phyloP scores from a whole-genome alignment of 2,329 filamentous ascomycete genomes.

The Monosporascus sp. region DNA sequence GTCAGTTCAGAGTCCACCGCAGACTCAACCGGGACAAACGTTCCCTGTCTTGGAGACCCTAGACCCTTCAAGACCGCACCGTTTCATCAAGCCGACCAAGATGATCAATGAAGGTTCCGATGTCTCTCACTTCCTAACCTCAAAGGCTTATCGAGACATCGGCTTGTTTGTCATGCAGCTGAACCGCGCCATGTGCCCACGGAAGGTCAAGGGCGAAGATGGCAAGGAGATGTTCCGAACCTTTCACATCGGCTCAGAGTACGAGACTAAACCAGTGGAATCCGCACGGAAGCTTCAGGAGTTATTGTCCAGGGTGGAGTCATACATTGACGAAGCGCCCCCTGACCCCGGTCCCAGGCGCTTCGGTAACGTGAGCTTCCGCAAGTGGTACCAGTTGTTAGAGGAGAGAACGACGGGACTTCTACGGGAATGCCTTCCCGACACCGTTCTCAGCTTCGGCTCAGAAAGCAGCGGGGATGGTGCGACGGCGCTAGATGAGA shows the following conservation, averaged over 20 bases:
- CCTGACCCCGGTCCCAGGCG: conserved; percentile 80
- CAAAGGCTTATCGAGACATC: conserved; percentile 80
- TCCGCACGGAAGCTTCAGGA: conserved; percentile 59
- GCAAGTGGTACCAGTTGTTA: conserved; percentile 72
- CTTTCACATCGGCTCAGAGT: conserved; percentile 37
- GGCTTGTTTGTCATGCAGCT: conserved; percentile 84
- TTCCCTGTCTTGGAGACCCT: conserved; percentile 41
- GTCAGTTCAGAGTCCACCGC: not conserved
- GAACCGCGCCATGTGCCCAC: conserved; percentile 78
- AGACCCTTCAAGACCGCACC: conserved; percentile 40
- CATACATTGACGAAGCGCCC: conserved; percentile 70
- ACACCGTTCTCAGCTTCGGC: conserved; percentile 22
- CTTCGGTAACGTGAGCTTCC: conserved; percentile 89
- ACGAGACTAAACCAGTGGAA: conserved; percentile 38
- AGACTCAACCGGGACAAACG: not conserved
- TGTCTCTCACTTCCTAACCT: conserved; percentile 72
- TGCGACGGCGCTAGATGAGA: conserved; percentile 56
- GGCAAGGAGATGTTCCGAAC: conserved; percentile 39
- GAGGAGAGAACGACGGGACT: conserved; percentile 53
- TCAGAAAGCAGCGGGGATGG: conserved; percentile 18
- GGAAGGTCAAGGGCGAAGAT: conserved; percentile 37
- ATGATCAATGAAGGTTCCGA: conserved; percentile 80
- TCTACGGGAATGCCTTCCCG: conserved; percentile 50
- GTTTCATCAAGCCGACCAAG: conserved; percentile 67
- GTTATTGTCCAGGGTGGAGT: conserved; percentile 59